phyloP scores from a whole-genome alignment of 371 early-diverging fungal genomes.

The Zychaea mexicana region DNA sequence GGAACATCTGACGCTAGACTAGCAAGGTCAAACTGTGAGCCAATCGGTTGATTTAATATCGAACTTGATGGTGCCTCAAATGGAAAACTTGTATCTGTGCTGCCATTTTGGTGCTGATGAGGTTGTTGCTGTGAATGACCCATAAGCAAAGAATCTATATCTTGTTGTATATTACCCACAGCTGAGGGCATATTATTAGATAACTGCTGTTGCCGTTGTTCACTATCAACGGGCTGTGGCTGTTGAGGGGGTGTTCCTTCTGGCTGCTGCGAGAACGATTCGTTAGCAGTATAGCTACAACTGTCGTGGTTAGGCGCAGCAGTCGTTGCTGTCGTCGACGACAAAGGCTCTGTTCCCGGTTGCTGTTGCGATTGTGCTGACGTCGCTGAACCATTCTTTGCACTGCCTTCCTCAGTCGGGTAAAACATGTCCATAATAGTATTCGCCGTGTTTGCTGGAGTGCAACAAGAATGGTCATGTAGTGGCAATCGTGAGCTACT shows the following conservation, averaged over 20 bases:
- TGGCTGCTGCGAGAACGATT: no score
- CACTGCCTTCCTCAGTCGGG: neutral
- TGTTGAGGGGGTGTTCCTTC: no score
- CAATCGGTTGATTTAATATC: neutral
- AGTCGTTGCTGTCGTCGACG: neutral
- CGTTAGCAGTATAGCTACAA: neutral
- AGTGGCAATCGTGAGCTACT: neutral
- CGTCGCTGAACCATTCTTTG: neutral
- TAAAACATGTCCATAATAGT: neutral
- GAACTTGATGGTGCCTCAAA: neutral
- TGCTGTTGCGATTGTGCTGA: neutral
- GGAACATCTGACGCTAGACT: conserved; percentile 31
- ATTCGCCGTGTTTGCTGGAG: neutral
- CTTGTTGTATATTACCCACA: no score
- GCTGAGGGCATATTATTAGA: no score
- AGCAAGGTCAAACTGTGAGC: conserved; percentile 20
- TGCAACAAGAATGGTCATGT: neutral
- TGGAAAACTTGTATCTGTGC: neutral
- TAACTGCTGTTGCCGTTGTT: no score
- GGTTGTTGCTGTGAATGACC: neutral
- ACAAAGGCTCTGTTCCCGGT: neutral
- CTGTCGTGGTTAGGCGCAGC: neutral
- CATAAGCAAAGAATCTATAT: no score
- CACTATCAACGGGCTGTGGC: no score
- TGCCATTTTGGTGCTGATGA: neutral